phyloP scores from a whole-genome alignment of 2,329 filamentous ascomycete species.

The Aspergillus sp. region DNA sequence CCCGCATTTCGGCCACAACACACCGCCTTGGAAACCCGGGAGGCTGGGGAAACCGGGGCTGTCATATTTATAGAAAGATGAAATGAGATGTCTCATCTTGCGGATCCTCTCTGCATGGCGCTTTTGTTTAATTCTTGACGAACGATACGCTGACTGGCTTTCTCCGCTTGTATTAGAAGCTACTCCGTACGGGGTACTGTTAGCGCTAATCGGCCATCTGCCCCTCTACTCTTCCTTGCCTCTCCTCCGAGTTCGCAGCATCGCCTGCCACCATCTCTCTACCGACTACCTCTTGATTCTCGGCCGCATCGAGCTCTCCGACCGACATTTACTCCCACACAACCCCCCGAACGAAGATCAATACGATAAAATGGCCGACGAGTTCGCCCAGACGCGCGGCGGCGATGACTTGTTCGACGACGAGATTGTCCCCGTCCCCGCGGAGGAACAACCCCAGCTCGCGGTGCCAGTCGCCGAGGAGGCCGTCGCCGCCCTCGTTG shows the following conservation, averaged over 20 bases:
- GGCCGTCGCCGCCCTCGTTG: conserved; percentile 11
- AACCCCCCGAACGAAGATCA: background rate
- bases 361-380: conserved; percentile 25
- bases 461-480: conserved; percentile 18
- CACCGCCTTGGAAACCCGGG: background rate
- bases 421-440: conserved; percentile 48
- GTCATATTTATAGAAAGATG: background rate
- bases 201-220: conserved; percentile 7
- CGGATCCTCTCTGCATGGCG: background rate
- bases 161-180: background rate
- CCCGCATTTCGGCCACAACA: background rate
- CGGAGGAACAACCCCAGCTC: conserved; percentile 26
- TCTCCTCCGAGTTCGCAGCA: conserved; percentile 23
- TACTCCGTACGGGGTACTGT: background rate
- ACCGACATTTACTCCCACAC: conserved; percentile 4
- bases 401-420: conserved; percentile 53
- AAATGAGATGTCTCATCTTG: background rate
- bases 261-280: conserved; percentile 1
- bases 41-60: background rate
- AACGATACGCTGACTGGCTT: conserved; percentile 5
- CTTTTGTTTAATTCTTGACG: background rate
- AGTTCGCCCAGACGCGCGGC: conserved; percentile 51
- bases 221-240: conserved; percentile 9
- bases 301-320: conserved; percentile 12
- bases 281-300: conserved; percentile 17